These are phyloP conservation scores for Cucumis melo DNA, from an alignment of 306 rosid genomes.

Conservation along the genomic window DNA sequence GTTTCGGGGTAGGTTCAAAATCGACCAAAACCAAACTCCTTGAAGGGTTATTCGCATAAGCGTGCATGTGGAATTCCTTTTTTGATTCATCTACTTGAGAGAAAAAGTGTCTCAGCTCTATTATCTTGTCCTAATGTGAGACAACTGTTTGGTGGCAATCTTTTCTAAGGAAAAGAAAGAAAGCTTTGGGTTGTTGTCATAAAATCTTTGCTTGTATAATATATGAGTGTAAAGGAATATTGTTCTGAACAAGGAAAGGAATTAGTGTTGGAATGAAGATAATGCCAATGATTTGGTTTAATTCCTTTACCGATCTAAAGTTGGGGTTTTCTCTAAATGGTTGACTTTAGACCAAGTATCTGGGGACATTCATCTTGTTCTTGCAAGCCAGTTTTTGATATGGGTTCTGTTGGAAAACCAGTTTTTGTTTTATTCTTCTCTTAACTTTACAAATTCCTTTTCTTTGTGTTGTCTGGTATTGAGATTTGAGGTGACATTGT, in stretches of 20 bases:
- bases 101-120: not conserved
- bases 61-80: not conserved
- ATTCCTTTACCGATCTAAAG: not conserved
- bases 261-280: not conserved
- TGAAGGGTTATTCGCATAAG: not conserved
- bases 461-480: not conserved
- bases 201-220: not conserved
- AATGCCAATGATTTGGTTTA: not conserved
- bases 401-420: not conserved
- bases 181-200: not conserved
- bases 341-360: too few relatives aligned
- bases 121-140: not conserved
- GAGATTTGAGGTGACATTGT: not conserved
- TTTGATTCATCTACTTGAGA: not conserved
- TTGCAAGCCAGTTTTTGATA: not conserved
- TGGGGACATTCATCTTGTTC: not conserved
- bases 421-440: not conserved
- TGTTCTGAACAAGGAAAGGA: not conserved
- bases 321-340: not conserved
- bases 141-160: not conserved
- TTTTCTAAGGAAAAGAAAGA: not conserved
- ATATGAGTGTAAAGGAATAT: not conserved
- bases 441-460: not conserved
- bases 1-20: not conserved
- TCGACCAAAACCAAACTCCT: not conserved